Evolutionary conservation across 2,329 filamentous ascomycete species (phyloP).

Genomic region (Atkinsonella texensis): DNA sequence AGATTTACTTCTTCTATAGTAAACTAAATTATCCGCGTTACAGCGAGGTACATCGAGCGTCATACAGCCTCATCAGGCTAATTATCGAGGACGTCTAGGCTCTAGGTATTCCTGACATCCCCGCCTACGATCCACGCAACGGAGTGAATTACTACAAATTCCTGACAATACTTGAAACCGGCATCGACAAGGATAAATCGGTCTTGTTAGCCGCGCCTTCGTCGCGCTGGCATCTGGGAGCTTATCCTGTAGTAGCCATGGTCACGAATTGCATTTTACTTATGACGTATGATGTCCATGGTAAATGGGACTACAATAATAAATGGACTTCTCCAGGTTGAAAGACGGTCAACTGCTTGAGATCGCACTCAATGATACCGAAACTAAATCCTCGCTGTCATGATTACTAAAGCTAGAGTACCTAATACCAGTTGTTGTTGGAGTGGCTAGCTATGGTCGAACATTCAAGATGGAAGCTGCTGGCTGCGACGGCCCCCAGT

Average conservation of each 20-base stretch:
- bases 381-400: slow-evolving; percentile 21
- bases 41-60: too few species aligned
- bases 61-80: too few species aligned
- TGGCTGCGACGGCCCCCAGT: slow-evolving; percentile 16
- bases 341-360: slow-evolving; percentile 20
- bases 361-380: slow-evolving; percentile 24
- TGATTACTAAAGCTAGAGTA: slow-evolving; percentile 23
- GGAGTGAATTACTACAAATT: neutral
- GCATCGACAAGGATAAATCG: neutral
- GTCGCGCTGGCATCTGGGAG: slow-evolving; percentile 23
- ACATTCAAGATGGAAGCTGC: slow-evolving; percentile 20
- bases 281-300: slow-evolving; percentile 25
- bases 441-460: slow-evolving; percentile 20
- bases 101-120: neutral
- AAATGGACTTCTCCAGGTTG: slow-evolving; percentile 14
- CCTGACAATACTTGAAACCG: neutral
- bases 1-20: too few species aligned
- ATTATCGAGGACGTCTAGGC: neutral
- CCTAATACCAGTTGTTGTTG: slow-evolving; percentile 16
- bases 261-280: slow-evolving; percentile 23
- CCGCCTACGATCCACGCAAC: neutral
- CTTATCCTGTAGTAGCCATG: slow-evolving; percentile 18
- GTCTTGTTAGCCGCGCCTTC: slow-evolving; percentile 16
- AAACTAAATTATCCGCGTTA: too few species aligned
- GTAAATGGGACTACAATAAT: slow-evolving; percentile 22